Percentiles rank a stretch among this genome's conserved stretches.
phyloP scores from a whole-genome alignment of 2,329 filamentous ascomycete species.

The Orbilia blumenaviensis region DNA sequence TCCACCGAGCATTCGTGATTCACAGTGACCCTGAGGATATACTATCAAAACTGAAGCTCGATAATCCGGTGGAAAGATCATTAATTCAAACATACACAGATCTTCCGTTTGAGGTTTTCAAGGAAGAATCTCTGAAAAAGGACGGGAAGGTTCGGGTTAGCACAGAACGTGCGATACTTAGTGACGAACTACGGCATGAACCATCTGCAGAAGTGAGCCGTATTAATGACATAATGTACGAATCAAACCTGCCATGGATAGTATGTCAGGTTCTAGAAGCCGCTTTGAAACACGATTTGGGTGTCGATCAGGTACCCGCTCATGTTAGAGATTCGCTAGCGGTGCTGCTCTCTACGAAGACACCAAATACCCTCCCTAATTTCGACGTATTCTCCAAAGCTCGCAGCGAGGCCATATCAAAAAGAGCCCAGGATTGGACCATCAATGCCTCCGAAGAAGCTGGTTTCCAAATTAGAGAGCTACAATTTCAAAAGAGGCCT shows the following conservation, averaged over 20 bases:
- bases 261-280: background rate
- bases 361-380: background rate
- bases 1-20: constrained; percentile 22
- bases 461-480: no score
- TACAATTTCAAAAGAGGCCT: no score
- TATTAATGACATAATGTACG: no score
- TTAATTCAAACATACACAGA: background rate
- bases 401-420: background rate
- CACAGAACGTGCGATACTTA: background rate
- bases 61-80: background rate
- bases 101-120: background rate
- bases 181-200: background rate
- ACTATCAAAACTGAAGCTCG: background rate
- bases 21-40: background rate
- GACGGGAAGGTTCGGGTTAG: background rate
- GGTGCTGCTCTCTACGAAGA: background rate
- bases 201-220: no score
- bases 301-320: background rate
- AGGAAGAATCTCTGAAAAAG: background rate
- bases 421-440: background rate
- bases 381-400: background rate
- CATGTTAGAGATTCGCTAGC: constrained; percentile 34
- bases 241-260: no score
- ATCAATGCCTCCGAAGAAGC: background rate
- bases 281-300: background rate